A percentile compares a stretch with the other conserved stretches of the same genome.
These are phyloP conservation scores for Microbotryomycetes sp. DNA, from an alignment of 1,284 basidiomycete species.

Conservation along the genomic window DNA sequence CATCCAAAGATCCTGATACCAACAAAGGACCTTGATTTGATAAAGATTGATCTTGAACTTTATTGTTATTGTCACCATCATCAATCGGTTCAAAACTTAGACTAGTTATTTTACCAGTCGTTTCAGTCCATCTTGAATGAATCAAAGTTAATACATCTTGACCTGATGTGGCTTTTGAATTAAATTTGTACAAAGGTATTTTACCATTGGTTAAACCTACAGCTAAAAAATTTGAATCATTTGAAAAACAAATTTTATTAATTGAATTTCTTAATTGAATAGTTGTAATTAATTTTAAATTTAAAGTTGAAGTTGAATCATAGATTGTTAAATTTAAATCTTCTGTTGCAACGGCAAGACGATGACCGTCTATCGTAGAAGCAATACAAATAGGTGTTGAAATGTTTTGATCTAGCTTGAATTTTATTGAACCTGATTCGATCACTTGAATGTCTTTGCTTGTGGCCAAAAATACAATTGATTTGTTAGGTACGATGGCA, in stretches of 20 bases:
- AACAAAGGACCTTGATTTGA: too few species aligned
- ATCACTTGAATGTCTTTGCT: constrained; percentile 57
- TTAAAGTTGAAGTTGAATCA: constrained; percentile 48
- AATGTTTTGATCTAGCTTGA: constrained; percentile 58
- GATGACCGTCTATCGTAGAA: constrained; percentile 3
- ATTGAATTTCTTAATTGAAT: constrained; percentile 59
- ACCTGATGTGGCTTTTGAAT: constrained; percentile 5
- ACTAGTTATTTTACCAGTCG: constrained; percentile 9
- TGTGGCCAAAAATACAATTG: constrained; percentile 61
- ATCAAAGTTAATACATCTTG: constrained; percentile 5
- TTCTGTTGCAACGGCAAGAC: constrained; percentile 42
- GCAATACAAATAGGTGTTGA: constrained; percentile 13
- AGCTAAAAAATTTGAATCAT: constrained; percentile 46
- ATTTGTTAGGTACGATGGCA: constrained; percentile 54
- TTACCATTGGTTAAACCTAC: constrained; percentile 30
- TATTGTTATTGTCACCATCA: not conserved
- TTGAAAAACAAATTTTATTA: constrained; percentile 72
- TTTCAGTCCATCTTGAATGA: constrained; percentile 9
- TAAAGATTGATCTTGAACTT: not conserved
- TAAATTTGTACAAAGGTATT: constrained; percentile 18
- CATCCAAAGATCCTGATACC: constrained; percentile 20
- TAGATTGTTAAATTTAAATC: constrained; percentile 69
- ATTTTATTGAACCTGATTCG: constrained; percentile 48
- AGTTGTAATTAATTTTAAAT: constrained; percentile 35
- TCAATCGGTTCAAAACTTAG: constrained; percentile 18